Conservation (phyloP, 805 yeast species). For the Kurtzmaniella fragi region DNA sequence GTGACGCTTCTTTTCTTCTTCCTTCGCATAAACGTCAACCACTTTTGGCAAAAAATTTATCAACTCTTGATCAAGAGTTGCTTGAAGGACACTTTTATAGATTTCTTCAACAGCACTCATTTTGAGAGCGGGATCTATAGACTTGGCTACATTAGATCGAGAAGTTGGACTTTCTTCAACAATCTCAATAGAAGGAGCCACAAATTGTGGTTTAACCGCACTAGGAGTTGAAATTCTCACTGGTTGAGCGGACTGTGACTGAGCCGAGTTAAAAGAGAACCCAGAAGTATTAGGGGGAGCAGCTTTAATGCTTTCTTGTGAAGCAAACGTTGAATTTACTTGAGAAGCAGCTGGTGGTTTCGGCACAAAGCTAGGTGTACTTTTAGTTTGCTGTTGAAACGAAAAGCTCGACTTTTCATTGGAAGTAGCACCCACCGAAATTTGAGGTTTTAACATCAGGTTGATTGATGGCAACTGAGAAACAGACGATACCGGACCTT, state of each 20-base stretch:
- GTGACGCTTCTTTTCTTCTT: slow-evolving; percentile 15
- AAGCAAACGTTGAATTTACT: too few relatives aligned
- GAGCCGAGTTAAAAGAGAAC: too few relatives aligned
- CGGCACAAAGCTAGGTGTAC: neutral
- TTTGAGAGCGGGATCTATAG: too few relatives aligned
- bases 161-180: too few relatives aligned
- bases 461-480: neutral
- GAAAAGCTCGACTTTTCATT: neutral
- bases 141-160: too few relatives aligned
- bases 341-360: too few relatives aligned
- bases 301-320: too few relatives aligned
- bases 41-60: slow-evolving; percentile 18
- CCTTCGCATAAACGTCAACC: slow-evolving; percentile 15
- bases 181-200: too few relatives aligned
- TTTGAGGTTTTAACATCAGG: neutral
- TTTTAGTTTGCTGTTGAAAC: neutral
- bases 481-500: slow-evolving; percentile 2
- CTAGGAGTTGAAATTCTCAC: too few relatives aligned
- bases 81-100: slow-evolving; percentile 14
- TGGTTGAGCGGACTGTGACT: too few relatives aligned
- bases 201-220: too few relatives aligned
- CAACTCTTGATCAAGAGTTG: slow-evolving; percentile 22
- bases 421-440: neutral
- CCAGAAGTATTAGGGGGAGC: too few relatives aligned
- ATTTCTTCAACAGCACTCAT: slow-evolving; percentile 20